Base-by-base conservation (phyloP, 1,139 yeast species). In the Ogataea hybrid region DNA sequence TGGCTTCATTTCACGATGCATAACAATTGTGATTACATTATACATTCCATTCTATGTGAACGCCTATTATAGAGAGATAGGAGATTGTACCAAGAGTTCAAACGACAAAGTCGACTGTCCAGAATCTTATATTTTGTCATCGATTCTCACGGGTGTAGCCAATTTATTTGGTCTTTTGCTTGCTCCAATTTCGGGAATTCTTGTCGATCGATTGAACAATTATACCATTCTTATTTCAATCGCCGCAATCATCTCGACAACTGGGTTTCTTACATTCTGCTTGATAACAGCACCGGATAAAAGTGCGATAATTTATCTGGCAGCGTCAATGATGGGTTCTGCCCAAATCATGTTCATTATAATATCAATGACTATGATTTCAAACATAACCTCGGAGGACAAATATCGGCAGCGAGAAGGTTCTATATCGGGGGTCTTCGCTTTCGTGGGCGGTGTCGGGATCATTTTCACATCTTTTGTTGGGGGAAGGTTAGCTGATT, bases 391-490 rank as follows among this genome's bases (percentile, higher is more conserved):
- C 7, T 52, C 60, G 1, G 50, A 49, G 30, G 72, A 68, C 41
- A 60, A 63, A 23, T 64, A 68, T 16, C 61, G 70, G 21, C 63
- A 57, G 54, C 56, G 67, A 43, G 75, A 79, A 42, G 92, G 92
- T 5, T 73, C 86, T 5, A 71, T 84, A 32, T 75, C 84, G 44
- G 92, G 92, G 2, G 75, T 81, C 6, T 81, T 79, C 57, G 75
- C 83, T 14, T 71, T 84, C 42, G 67, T 74, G 52, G 89, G 89
- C 7, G 88, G 87, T 1, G 41, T 79, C n/a, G 92, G 92, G 2
- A 81, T 83, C 20, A 62, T 84, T 44, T 43, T 79, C 1, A 65
- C 82, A 18, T 73, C 81, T 30, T 75, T 76, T 51, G 37, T 80
- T 11, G 90, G 90, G 5, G 89, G 89, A 1, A 56, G 63, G 28